Base-by-base conservation (phyloP, 148 eudicot genomes). In the Rhododendron ovatum region DNA sequence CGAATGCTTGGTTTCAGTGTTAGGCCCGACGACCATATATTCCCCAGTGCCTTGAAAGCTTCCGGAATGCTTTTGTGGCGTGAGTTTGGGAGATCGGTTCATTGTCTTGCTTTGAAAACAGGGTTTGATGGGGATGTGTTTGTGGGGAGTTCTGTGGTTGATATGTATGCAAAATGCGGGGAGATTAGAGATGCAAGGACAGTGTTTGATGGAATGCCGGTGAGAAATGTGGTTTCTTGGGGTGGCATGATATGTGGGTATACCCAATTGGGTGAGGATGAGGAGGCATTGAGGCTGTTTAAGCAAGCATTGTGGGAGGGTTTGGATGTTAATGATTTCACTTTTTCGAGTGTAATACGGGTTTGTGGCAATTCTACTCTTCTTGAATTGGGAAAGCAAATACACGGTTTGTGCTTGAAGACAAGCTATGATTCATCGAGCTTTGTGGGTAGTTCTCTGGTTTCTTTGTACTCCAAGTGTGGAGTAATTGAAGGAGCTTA, bases 221-320 rank as follows among this genome's bases (percentile, higher is more conserved):
- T 83, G 20, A 93, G 92, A 87, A 96, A 94, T 91, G 98, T 94
- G 48, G 98, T 96, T 84, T 93, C 99, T 67, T 96, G 99, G 98
- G 92, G 92, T 82, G 97, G 96, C 73, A 89, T 96, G 97, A 93
- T 96, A 73, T 94, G 88, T 85, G 96, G 98, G 90, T 96, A 95
- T 83, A 89, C 93, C 28, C 97, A 93, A 28, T 81, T 88, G 91
- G 95, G 97, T 48, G 97, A 94, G 67, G 91, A 91, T 53, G 95
- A 92, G 85, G 97, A 93, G 89, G 99, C 99, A 0, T 81, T 96
- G 89, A 50, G 77, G 89, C 88, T 96, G 63, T 96, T 96, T 85
- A 93, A 92, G 90, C 41, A 57, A 47, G 93, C 97, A 24, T 48
- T 95, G 80, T 55, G 57, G 59, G 92, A 92, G 85, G 92, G 81